These are phyloP conservation scores for Comarum palustre DNA, from an alignment of 306 rosid genomes.

Conservation along the genomic window DNA sequence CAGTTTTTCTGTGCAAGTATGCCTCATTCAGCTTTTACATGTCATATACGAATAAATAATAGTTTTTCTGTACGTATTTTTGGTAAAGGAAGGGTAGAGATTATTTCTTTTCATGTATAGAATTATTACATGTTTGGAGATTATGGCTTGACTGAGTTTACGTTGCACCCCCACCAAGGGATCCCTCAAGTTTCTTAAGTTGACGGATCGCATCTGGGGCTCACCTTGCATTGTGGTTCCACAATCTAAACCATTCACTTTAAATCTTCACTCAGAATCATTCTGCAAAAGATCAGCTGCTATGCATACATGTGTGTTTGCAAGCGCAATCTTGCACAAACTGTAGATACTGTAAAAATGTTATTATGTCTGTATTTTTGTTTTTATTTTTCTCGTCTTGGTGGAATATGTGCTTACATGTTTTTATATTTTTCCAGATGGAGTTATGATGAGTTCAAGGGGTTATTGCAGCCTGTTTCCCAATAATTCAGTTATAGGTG, in stretches of 20 bases:
- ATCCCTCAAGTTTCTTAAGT: not conserved
- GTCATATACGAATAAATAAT: not conserved
- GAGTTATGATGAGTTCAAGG: conserved; percentile 69
- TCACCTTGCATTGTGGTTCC: not conserved
- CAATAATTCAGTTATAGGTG: conserved; percentile 35
- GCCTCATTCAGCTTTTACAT: conserved; percentile 26
- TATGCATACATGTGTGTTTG: not conserved
- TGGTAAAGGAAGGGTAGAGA: not conserved
- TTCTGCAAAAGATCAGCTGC: not conserved
- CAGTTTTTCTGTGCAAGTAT: conserved; percentile 85
- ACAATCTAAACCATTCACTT: not conserved
- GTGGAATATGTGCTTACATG: not conserved
- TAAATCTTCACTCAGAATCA: not conserved
- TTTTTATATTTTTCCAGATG: conserved; percentile 49
- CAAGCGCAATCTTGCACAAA: not conserved
- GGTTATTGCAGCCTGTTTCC: conserved; percentile 57
- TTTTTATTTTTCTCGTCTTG: not conserved
- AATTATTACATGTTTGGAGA: not conserved
- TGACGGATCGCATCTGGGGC: not conserved
- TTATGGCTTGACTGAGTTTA: not conserved
- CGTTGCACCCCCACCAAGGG: not conserved
- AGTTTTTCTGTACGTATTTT: not conserved
- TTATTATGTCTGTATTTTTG: not conserved
- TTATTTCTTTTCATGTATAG: not conserved
- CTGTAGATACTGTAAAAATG: not conserved